Evolutionary conservation across 2,329 filamentous ascomycete genomes (phyloP).

Genomic region (Fusarium camptoceras): DNA sequence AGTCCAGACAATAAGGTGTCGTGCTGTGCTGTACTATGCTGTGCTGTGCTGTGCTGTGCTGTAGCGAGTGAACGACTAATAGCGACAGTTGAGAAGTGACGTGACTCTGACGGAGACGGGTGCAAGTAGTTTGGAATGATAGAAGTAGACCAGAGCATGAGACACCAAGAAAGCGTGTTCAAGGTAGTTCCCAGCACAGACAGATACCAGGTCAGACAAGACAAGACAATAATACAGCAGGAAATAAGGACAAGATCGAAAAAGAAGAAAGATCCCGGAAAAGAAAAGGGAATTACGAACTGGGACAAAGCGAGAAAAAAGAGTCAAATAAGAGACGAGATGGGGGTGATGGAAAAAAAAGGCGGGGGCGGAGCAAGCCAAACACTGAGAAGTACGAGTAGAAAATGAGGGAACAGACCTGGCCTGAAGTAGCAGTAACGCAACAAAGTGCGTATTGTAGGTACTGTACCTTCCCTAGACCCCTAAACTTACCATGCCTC

Average conservation of each 20-base stretch:
- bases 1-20: background rate
- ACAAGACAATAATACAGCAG: slow-evolving; percentile 28
- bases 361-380: slow-evolving; percentile 45
- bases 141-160: background rate
- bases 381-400: slow-evolving; percentile 20
- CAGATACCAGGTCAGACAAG: background rate
- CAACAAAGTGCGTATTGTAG: slow-evolving; percentile 5
- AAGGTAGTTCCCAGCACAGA: background rate
- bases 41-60: background rate
- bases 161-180: background rate
- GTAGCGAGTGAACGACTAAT: background rate
- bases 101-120: slow-evolving; percentile 5
- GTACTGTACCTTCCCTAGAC: slow-evolving; percentile 26
- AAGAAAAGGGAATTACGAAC: slow-evolving; percentile 46
- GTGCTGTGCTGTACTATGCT: background rate
- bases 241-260: slow-evolving; percentile 28
- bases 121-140: background rate
- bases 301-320: slow-evolving; percentile 33
- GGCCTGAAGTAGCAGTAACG: slow-evolving; percentile 10
- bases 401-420: background rate
- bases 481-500: slow-evolving; percentile 36
- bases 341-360: slow-evolving; percentile 38
- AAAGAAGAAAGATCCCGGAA: slow-evolving; percentile 39
- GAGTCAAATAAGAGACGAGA: slow-evolving; percentile 36
- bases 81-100: background rate